These are phyloP conservation scores for Acmispon strigosus DNA, from an alignment of 306 rosid species.

Conservation along the genomic window DNA sequence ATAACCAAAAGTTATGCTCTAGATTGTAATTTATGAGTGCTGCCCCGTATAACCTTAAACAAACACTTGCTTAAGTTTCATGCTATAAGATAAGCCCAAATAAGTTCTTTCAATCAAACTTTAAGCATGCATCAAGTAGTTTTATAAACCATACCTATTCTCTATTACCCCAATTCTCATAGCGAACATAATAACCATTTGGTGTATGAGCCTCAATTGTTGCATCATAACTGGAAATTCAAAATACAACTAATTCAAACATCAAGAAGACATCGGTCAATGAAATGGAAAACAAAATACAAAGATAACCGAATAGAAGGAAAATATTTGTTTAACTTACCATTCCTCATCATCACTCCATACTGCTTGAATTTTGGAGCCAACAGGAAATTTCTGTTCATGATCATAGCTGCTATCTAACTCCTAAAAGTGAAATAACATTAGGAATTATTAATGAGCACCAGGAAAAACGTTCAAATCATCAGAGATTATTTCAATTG, in stretches of 20 bases:
- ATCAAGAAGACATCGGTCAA: constrained; percentile 15
- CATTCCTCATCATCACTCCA: constrained; percentile 99
- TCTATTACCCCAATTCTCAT: constrained; percentile 86
- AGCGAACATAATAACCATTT: constrained; percentile 75
- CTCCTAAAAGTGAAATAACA: constrained; percentile 40
- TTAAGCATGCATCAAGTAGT: neutral
- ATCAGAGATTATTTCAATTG: constrained; percentile 8
- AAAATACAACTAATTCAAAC: constrained; percentile 33
- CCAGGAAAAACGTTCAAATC: no score
- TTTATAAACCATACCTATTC: constrained; percentile 71
- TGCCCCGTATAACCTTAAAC: no score
- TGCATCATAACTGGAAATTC: constrained; percentile 77
- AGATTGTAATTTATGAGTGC: neutral
- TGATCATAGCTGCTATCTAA: constrained; percentile 42
- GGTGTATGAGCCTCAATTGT: constrained; percentile 67
- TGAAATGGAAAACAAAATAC: no score
- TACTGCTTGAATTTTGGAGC: constrained; percentile 82
- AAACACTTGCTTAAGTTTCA: no score
- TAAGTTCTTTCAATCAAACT: no score
- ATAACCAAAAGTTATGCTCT: constrained; percentile 6
- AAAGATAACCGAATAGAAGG: neutral
- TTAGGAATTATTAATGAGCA: no score
- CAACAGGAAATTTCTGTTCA: constrained; percentile 53
- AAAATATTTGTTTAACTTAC: constrained; percentile 34
- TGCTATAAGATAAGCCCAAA: no score